A percentile compares a stretch with the other conserved stretches of the same genome.
These are phyloP conservation scores for Cyclocybe cylindracea DNA, from an alignment of 768 basidiomycete species.

Conservation along the genomic window DNA sequence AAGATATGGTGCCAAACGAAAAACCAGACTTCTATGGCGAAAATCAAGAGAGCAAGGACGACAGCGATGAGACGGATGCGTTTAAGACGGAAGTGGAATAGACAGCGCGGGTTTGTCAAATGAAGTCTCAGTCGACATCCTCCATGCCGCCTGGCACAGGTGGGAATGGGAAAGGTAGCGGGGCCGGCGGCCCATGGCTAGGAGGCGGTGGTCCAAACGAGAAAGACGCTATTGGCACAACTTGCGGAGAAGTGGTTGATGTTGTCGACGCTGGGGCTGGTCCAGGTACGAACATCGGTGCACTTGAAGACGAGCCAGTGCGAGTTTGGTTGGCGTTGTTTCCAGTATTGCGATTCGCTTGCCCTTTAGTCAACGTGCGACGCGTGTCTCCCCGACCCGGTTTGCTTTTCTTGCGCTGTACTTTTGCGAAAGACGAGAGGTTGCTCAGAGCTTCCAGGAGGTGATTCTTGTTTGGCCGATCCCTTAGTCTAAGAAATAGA, in stretches of 20 bases:
- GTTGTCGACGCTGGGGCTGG: too few species aligned
- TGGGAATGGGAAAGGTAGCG: slow-evolving; percentile 8
- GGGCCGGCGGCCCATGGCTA: background rate
- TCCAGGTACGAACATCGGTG: too few species aligned
- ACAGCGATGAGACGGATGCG: too few species aligned
- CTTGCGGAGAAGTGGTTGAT: background rate
- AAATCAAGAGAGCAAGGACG: too few species aligned
- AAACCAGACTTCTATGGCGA: too few species aligned
- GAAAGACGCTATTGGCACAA: slow-evolving; percentile 2
- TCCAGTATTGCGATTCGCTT: slow-evolving; percentile 8
- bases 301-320: too few species aligned
- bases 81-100: too few species aligned
- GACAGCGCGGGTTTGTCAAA: too few species aligned
- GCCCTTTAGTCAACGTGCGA: slow-evolving; percentile 19
- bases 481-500: slow-evolving; percentile 41
- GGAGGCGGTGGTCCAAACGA: slow-evolving; percentile 5
- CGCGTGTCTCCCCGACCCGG: slow-evolving; percentile 10
- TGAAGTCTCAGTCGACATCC: slow-evolving; percentile 21
- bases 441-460: slow-evolving; percentile 53
- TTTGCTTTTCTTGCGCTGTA: slow-evolving; percentile 44
- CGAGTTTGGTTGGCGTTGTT: too few species aligned
- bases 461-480: slow-evolving; percentile 54
- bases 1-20: too few species aligned
- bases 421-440: slow-evolving; percentile 49
- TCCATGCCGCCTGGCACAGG: slow-evolving; percentile 20